Evolutionary conservation across 805 yeast species (phyloP).

Genomic region (Wickerhamiella siamensis): DNA sequence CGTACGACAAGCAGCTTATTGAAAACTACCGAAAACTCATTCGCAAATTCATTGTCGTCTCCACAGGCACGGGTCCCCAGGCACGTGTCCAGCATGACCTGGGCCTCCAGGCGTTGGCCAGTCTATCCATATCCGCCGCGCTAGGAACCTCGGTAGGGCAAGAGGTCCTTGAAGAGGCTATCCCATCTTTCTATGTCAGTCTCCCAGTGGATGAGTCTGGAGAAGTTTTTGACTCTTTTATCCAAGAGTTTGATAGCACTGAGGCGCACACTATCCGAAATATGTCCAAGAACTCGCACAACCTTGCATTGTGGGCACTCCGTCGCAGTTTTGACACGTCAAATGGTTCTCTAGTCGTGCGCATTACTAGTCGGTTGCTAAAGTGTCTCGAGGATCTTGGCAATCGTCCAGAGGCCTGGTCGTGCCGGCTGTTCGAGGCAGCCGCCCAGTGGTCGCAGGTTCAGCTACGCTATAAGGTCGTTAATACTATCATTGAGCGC

Average conservation of each 20-base stretch:
- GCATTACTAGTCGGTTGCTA: conserved; percentile 30
- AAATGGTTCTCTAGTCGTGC: conserved; percentile 31
- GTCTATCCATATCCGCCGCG: conserved; percentile 25
- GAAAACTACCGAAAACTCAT: conserved; percentile 30
- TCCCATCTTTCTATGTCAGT: not conserved
- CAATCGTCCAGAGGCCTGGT: conserved; percentile 30
- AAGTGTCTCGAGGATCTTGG: conserved; percentile 32
- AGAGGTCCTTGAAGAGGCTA: not conserved
- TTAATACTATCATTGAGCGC: conserved; percentile 32
- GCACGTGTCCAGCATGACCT: conserved; percentile 27
- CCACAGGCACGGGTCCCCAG: conserved; percentile 26
- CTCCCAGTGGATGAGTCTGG: conserved; percentile 2
- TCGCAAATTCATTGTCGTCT: conserved; percentile 7
- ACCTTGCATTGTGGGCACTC: conserved; percentile 29
- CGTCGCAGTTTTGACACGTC: conserved; percentile 46
- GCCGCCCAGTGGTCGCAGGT: conserved; percentile 71
- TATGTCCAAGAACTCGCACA: not conserved
- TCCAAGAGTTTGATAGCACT: not conserved
- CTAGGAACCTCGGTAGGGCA: conserved; percentile 14
- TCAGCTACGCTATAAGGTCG: conserved; percentile 53
- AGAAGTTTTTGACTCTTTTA: not conserved
- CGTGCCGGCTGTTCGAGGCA: conserved; percentile 41
- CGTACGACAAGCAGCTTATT: conserved; percentile 49
- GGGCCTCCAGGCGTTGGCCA: conserved; percentile 33
- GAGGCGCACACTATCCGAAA: not conserved